Percentiles rank a stretch among this genome's conserved stretches.
Evolutionary conservation across 2,329 filamentous ascomycete genomes (phyloP).

Genomic region (Colletotrichum eremochloae): DNA sequence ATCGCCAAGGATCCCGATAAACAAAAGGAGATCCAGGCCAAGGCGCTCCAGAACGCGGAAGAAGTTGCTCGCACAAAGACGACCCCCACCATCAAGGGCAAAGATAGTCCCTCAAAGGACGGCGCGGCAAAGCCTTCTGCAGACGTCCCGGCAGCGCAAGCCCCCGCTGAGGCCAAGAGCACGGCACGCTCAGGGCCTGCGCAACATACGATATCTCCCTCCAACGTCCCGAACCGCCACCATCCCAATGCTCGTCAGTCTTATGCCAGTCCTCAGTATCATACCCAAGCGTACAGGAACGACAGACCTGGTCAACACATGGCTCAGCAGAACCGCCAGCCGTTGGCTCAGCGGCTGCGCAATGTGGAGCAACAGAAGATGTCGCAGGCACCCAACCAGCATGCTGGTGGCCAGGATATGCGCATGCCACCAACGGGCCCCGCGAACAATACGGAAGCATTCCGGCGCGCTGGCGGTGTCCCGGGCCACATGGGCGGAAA

Average conservation of each 20-base stretch:
- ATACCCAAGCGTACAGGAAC: slow-evolving; percentile 62
- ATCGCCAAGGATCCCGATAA: slow-evolving; percentile 97
- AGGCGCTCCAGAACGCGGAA: slow-evolving; percentile 82
- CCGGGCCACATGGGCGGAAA: slow-evolving; percentile 66
- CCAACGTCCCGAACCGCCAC: slow-evolving; percentile 58
- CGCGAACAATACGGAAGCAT: slow-evolving; percentile 67
- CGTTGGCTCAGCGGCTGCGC: slow-evolving; percentile 64
- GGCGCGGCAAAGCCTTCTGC: slow-evolving; percentile 55
- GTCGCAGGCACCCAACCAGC: slow-evolving; percentile 59
- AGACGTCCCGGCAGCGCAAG: slow-evolving; percentile 43
- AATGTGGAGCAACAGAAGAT: slow-evolving; percentile 66
- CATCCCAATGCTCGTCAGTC: slow-evolving; percentile 64
- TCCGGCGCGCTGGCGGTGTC: slow-evolving; percentile 67
- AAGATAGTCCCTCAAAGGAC: slow-evolving; percentile 65
- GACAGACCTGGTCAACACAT: slow-evolving; percentile 61
- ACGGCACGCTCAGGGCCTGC: slow-evolving; percentile 51
- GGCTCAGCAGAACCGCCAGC: slow-evolving; percentile 55
- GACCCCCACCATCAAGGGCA: slow-evolving; percentile 63
- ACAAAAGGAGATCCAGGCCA: slow-evolving; percentile 92
- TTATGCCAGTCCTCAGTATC: slow-evolving; percentile 61
- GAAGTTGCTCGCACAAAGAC: slow-evolving; percentile 65
- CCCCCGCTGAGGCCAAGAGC: slow-evolving; percentile 48
- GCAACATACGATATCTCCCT: slow-evolving; percentile 49
- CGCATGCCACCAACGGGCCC: slow-evolving; percentile 83
- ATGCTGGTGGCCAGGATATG: slow-evolving; percentile 72